These are phyloP conservation scores for Salix brachista DNA, from an alignment of 345 rosid genomes.

Conservation along the genomic window DNA sequence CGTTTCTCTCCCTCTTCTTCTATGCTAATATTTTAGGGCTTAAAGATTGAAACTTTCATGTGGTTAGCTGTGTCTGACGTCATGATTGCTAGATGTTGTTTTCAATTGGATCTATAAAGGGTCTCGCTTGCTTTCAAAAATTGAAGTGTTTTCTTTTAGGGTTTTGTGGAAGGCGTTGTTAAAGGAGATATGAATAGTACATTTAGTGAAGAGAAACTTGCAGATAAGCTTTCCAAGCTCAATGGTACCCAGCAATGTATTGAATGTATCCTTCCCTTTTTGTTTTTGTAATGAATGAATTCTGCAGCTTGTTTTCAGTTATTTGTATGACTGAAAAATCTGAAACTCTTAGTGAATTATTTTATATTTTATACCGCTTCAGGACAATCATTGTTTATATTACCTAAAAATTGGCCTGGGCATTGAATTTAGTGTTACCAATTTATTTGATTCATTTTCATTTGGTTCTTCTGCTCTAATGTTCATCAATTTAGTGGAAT, in stretches of 20 bases:
- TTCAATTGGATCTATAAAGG: background rate
- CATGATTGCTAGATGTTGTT: background rate
- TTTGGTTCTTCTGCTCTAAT: background rate
- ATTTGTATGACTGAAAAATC: background rate
- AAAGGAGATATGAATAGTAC: slow-evolving; percentile 77
- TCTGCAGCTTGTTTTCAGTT: background rate
- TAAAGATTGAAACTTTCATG: background rate
- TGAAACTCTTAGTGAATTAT: background rate
- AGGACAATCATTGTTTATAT: background rate
- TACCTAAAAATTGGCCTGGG: background rate
- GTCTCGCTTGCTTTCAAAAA: background rate
- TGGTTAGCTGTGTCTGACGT: background rate
- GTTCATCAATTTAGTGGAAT: background rate
- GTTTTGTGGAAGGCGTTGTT: slow-evolving; percentile 9
- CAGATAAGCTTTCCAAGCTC: slow-evolving; percentile 96
- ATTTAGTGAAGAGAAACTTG: slow-evolving; percentile 85
- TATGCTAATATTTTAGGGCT: slow-evolving; percentile 5
- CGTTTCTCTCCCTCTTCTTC: background rate
- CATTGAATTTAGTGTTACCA: background rate
- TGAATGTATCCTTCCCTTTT: slow-evolving; percentile 74
- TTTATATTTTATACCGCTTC: background rate
- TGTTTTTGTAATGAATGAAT: background rate
- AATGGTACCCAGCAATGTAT: slow-evolving; percentile 93
- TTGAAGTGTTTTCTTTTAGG: background rate
- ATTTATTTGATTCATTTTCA: background rate